Evolutionary conservation across 345 rosid genomes (phyloP).

Genomic region (Capsella bursapastoris): DNA sequence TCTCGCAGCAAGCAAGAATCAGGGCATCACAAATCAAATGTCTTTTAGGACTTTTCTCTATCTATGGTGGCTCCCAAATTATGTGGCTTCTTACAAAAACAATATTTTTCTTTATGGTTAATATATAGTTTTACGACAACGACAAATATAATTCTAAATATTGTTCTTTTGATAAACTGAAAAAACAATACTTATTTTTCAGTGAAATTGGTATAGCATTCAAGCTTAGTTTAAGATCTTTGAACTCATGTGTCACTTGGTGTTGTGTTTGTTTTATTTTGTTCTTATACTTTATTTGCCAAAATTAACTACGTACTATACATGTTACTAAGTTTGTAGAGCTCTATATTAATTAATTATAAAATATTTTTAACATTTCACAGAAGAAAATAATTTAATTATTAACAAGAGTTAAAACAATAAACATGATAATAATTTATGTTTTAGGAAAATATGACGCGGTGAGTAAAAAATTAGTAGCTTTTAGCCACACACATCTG

Average conservation of each 20-base stretch:
- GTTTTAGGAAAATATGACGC: slow-evolving; percentile 13
- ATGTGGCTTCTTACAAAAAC: not conserved
- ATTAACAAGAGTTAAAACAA: not conserved
- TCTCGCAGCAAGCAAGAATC: too few species aligned
- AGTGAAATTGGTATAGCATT: not conserved
- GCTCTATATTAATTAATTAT: not conserved
- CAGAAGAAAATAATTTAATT: not conserved
- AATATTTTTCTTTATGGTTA: not conserved
- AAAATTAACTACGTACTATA: too few species aligned
- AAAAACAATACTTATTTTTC: not conserved
- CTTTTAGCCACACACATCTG: slow-evolving; percentile 41
- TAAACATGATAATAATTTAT: slow-evolving; percentile 2
- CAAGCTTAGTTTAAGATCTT: too few species aligned
- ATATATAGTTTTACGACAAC: too few species aligned
- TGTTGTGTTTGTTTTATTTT: too few species aligned
- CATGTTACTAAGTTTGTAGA: too few species aligned
- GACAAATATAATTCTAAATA: too few species aligned
- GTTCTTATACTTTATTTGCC: too few species aligned
- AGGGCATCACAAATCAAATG: too few species aligned
- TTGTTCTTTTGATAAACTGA: not conserved
- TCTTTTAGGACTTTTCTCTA: too few species aligned
- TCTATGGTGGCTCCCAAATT: too few species aligned
- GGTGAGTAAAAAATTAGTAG: slow-evolving; percentile 40
- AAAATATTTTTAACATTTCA: not conserved
- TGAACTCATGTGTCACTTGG: not conserved